phyloP scores from a whole-genome alignment of 2,329 filamentous ascomycete genomes.

The Orbilia ellipsospora region DNA sequence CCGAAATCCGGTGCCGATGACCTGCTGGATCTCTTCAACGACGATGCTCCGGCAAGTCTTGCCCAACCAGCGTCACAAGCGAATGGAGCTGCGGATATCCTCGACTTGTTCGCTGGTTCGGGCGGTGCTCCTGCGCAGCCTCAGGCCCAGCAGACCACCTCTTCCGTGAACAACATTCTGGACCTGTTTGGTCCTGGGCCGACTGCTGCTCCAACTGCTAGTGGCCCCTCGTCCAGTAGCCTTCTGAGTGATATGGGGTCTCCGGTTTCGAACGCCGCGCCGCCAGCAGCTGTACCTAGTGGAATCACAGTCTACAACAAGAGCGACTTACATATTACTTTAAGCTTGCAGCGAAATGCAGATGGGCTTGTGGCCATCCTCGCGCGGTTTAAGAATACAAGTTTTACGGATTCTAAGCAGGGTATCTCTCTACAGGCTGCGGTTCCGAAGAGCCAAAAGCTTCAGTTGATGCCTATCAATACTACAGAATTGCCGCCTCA shows the following conservation, averaged over 20 bases:
- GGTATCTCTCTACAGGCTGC: slow-evolving; percentile 89
- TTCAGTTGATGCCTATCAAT: slow-evolving; percentile 91
- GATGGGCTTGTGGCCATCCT: slow-evolving; percentile 82
- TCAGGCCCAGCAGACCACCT: slow-evolving; percentile 63
- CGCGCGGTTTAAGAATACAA: slow-evolving; percentile 84
- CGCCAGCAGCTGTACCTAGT: slow-evolving; percentile 64
- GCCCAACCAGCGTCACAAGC: slow-evolving; percentile 62
- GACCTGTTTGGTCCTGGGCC: slow-evolving; percentile 77
- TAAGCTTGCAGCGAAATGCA: slow-evolving; percentile 84
- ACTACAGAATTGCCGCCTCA: slow-evolving; percentile 79
- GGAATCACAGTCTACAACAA: slow-evolving; percentile 83
- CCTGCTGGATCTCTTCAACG: slow-evolving; percentile 57
- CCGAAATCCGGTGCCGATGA: slow-evolving; percentile 62
- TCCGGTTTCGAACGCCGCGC: slow-evolving; percentile 64
- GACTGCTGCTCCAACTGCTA: slow-evolving; percentile 62
- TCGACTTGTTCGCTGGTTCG: slow-evolving; percentile 33
- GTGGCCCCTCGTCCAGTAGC: slow-evolving; percentile 66
- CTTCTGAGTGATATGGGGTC: slow-evolving; percentile 68
- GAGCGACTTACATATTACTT: slow-evolving; percentile 82
- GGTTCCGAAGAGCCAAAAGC: slow-evolving; percentile 93
- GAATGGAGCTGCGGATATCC: slow-evolving; percentile 70
- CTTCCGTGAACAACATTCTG: slow-evolving; percentile 75
- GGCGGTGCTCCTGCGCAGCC: slow-evolving; percentile 51
- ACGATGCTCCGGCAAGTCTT: slow-evolving; percentile 55
- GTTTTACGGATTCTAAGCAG: slow-evolving; percentile 73